Conservation (phyloP, 192 early-diverging fungal species). For the Backusella australiensis region DNA sequence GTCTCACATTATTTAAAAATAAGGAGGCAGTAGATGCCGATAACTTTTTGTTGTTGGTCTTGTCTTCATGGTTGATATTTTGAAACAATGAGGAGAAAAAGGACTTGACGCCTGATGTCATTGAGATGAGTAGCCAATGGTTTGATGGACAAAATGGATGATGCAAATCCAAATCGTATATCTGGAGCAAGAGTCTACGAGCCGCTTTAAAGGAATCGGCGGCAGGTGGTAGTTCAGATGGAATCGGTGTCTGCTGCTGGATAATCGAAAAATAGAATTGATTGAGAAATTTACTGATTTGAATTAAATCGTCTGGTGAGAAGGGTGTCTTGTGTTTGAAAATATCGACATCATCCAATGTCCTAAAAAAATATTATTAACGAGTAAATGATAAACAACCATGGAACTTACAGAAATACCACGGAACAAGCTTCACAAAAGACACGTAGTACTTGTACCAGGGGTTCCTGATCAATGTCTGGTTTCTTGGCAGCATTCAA, state of each 20-base stretch:
- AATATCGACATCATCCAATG: conserved; percentile 27
- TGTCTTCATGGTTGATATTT: not conserved
- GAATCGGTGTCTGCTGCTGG: conserved; percentile 30
- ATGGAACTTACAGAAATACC: conserved; percentile 52
- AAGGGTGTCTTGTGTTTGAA: conserved; percentile 21
- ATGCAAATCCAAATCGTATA: conserved; percentile 61
- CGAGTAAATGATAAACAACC: not conserved
- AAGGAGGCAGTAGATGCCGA: conserved; percentile 33
- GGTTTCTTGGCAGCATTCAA: conserved; percentile 45
- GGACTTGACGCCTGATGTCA: conserved; percentile 21
- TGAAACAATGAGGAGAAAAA: conserved; percentile 28
- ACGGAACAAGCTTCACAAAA: conserved; percentile 61
- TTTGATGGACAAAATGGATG: conserved; percentile 55
- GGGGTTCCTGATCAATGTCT: conserved; percentile 50
- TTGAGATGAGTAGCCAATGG: conserved; percentile 58
- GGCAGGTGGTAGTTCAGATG: conserved; percentile 15
- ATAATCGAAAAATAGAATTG: conserved; percentile 60
- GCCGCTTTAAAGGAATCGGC: conserved; percentile 43
- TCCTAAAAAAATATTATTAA: not conserved
- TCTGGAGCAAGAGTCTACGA: conserved; percentile 62
- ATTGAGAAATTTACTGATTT: conserved; percentile 60
- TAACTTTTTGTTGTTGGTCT: not conserved
- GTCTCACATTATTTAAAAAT: conserved; percentile 38
- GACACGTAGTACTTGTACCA: conserved; percentile 55
- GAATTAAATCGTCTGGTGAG: conserved; percentile 10